Evolutionary conservation across 352 stramenopile species (phyloP).

Genomic region (Globisporangium acanthophoron): DNA sequence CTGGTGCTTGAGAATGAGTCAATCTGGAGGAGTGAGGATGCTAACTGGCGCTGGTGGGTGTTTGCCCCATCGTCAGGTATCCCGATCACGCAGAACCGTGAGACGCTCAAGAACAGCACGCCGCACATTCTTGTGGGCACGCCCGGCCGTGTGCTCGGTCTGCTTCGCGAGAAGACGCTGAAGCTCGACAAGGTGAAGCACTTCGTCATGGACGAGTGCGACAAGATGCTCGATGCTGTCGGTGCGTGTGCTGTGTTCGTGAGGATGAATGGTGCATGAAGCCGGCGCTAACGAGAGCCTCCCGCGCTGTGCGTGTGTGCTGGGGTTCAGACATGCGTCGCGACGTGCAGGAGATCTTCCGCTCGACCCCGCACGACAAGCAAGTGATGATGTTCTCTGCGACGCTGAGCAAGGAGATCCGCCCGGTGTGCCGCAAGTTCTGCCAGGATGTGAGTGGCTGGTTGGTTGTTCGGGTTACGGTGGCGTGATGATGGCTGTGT

Average conservation of each 20-base stretch:
- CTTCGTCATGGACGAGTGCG: constrained; percentile 99
- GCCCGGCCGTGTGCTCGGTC: constrained; percentile 91
- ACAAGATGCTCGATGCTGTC: constrained; percentile 98
- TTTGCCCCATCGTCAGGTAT: constrained; percentile 49
- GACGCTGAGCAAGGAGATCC: constrained; percentile 98
- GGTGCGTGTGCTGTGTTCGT: constrained; percentile 33
- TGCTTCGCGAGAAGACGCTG: constrained; percentile 93
- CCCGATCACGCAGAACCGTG: constrained; percentile 92
- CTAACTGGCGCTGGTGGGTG: background rate
- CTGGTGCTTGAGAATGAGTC: background rate
- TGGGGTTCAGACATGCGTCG: constrained; percentile 93
- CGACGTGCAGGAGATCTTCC: constrained; percentile 99
- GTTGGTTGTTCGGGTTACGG: background rate
- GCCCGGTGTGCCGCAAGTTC: constrained; percentile 99
- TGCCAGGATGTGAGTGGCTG: constrained; percentile 92
- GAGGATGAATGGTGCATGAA: background rate
- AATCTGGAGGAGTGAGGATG: constrained; percentile 3
- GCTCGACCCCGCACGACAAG: constrained; percentile 98
- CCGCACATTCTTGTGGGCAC: constrained; percentile 98
- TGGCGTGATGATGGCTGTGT: background rate
- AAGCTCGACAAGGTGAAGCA: constrained; percentile 99
- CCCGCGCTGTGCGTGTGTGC: background rate
- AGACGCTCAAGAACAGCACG: constrained; percentile 95
- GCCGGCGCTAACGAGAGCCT: background rate
- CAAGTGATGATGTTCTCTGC: constrained; percentile 99